Conservation (phyloP, 805 yeast species). For the Wickerhamia fluorescens region DNA sequence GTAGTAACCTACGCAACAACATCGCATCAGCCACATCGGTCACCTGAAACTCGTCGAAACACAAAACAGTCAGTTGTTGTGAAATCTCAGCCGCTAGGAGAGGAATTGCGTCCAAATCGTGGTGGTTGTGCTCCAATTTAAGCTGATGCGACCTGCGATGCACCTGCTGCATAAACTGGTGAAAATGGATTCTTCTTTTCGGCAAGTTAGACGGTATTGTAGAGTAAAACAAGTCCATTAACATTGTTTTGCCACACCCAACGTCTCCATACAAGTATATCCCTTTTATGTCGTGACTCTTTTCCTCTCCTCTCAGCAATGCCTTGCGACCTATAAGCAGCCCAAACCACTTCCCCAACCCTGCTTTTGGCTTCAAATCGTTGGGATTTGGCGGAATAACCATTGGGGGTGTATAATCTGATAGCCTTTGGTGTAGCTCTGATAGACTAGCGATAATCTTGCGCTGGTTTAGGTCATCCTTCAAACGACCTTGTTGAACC, state of each 20-base stretch:
- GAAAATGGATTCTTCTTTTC: conserved; percentile 84
- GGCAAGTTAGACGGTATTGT: conserved; percentile 75
- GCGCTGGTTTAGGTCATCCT: conserved; percentile 78
- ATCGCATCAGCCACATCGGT: conserved; percentile 99
- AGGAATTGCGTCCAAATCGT: conserved; percentile 77
- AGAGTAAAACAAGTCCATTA: conserved; percentile 89
- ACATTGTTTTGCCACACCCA: conserved; percentile 97
- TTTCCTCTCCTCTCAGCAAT: not conserved
- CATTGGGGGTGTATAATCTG: conserved; percentile 54
- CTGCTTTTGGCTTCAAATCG: conserved; percentile 44
- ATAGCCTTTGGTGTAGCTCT: conserved; percentile 48
- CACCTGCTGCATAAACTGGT: conserved; percentile 91
- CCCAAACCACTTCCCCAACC: conserved; percentile 31
- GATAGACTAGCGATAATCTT: conserved; percentile 59
- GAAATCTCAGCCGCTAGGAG: conserved; percentile 79
- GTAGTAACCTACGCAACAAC: conserved; percentile 73
- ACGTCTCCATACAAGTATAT: conserved; percentile 95
- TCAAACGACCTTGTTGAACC: conserved; percentile 43
- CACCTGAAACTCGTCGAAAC: conserved; percentile 97
- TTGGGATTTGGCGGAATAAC: conserved; percentile 47
- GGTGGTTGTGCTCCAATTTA: conserved; percentile 45
- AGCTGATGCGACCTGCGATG: conserved; percentile 84
- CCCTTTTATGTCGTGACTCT: conserved; percentile 50
- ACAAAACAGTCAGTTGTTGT: conserved; percentile 64
- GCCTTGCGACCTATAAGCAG: conserved; percentile 8